These are phyloP conservation scores for Globisporangium echinulatum DNA, from an alignment of 352 stramenopile genomes.

Conservation along the genomic window DNA sequence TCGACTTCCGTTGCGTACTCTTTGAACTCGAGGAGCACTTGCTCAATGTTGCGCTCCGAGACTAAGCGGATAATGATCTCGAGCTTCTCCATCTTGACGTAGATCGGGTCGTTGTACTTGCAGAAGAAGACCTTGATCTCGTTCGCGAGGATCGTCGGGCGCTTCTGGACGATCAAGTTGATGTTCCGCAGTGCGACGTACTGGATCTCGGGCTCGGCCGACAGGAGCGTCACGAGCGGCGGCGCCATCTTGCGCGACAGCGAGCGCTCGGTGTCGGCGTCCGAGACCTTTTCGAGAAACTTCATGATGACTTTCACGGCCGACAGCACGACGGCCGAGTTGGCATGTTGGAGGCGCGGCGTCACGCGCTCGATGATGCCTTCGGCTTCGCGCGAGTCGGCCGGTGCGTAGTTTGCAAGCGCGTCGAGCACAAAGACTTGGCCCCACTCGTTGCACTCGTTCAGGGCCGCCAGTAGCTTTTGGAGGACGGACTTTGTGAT, in stretches of 20 bases:
- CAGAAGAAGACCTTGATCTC: slow-evolving; percentile 97
- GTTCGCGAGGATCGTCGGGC: slow-evolving; percentile 93
- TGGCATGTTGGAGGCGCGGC: slow-evolving; percentile 96
- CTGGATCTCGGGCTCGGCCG: slow-evolving; percentile 97
- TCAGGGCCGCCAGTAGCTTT: slow-evolving; percentile 97
- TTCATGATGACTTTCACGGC: slow-evolving; percentile 96
- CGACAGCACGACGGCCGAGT: slow-evolving; percentile 97
- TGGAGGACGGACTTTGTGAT: slow-evolving; percentile 96
- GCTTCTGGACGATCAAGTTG: slow-evolving; percentile 99
- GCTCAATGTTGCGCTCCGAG: slow-evolving; percentile 97
- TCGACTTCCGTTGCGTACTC: slow-evolving; percentile 99
- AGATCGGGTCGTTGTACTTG: slow-evolving; percentile 99
- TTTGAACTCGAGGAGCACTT: slow-evolving; percentile 98
- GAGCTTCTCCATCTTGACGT: slow-evolving; percentile 98
- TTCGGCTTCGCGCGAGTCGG: slow-evolving; percentile 95
- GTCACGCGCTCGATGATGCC: slow-evolving; percentile 99
- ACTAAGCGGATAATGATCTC: slow-evolving; percentile 99
- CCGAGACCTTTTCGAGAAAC: slow-evolving; percentile 95
- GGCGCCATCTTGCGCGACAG: slow-evolving; percentile 95
- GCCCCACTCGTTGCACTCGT: slow-evolving; percentile 99
- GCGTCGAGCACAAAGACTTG: slow-evolving; percentile 98
- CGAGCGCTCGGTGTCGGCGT: slow-evolving; percentile 87
- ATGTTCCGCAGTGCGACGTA: slow-evolving; percentile 99
- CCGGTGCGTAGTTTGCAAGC: slow-evolving; percentile 93
- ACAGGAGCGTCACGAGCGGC: slow-evolving; percentile 98